Percentiles rank a stretch among this genome's conserved stretches.
phyloP scores from a whole-genome alignment of 169 alveolate species.

The Cryptosporidium tyzzeri region DNA sequence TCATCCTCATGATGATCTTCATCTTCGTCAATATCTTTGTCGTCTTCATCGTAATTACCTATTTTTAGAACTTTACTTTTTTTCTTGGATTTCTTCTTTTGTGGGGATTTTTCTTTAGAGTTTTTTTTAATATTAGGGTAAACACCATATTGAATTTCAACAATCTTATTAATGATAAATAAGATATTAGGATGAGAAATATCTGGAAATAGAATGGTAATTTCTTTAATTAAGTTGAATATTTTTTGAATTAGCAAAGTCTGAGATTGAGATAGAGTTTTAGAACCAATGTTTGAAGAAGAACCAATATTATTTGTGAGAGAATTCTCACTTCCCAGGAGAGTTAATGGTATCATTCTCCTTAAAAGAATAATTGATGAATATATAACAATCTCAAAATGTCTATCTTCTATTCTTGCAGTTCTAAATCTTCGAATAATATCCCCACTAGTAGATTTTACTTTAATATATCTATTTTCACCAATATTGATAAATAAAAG shows the following conservation, averaged over 20 bases:
- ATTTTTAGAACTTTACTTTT: background rate
- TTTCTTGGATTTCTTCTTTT: background rate
- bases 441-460: background rate
- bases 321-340: background rate
- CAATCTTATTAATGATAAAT: constrained; percentile 15
- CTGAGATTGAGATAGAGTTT: constrained; percentile 15
- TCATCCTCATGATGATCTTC: background rate
- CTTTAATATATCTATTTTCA: constrained; percentile 29
- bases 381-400: constrained; percentile 51
- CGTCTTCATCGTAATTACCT: background rate
- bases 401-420: constrained; percentile 1
- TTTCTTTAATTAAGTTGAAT: constrained; percentile 26
- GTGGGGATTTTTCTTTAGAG: background rate
- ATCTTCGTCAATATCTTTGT: background rate
- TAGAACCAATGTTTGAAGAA: background rate
- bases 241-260: constrained; percentile 4
- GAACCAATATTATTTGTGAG: background rate
- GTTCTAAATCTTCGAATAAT: constrained; percentile 20
- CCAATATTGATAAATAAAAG: constrained; percentile 43
- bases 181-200: constrained; percentile 35
- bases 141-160: constrained; percentile 6
- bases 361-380: constrained; percentile 32
- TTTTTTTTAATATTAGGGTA: background rate
- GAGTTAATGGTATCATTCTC: constrained; percentile 16
- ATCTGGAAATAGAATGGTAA: constrained; percentile 32